Evolutionary conservation across 106 monocot genomes (phyloP).

Genomic region (Dioscorea zingiberensis): DNA sequence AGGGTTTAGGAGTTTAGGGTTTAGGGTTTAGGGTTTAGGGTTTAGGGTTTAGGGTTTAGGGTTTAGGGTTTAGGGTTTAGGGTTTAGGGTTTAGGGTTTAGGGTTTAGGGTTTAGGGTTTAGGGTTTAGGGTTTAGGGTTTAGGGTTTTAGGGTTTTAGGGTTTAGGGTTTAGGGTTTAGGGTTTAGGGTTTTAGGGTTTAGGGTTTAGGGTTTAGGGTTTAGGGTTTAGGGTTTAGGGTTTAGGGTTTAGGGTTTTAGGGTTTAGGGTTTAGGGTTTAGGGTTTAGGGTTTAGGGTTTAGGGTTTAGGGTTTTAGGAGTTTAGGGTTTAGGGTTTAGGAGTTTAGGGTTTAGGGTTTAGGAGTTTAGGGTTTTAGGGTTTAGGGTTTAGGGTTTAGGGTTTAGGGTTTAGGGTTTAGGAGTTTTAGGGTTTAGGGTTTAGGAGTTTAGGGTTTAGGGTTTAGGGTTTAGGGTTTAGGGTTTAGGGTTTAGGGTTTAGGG

Average conservation of each 20-base stretch:
- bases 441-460: slow-evolving; percentile 1
- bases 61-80: slow-evolving; percentile 14
- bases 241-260: background rate
- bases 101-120: slow-evolving; percentile 10
- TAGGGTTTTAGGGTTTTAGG: slow-evolving; percentile 7
- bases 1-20: slow-evolving; percentile 10
- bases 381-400: slow-evolving; percentile 8
- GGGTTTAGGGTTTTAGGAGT: background rate
- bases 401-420: slow-evolving; percentile 3
- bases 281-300: slow-evolving; percentile 6
- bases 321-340: slow-evolving; percentile 1
- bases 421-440: slow-evolving; percentile 9
- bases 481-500: background rate
- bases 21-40: slow-evolving; percentile 14
- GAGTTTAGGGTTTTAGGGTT: slow-evolving; percentile 9
- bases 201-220: slow-evolving; percentile 8
- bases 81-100: slow-evolving; percentile 14
- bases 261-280: slow-evolving; percentile 7
- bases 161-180: slow-evolving; percentile 10
- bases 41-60: slow-evolving; percentile 13
- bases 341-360: background rate
- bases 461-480: slow-evolving; percentile 1
- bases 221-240: slow-evolving; percentile 2
- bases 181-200: slow-evolving; percentile 10
- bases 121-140: slow-evolving; percentile 12